Percentiles rank a stretch among this genome's conserved stretches.
phyloP scores from a whole-genome alignment of 495 filamentous ascomycete species.

The Penicillium maclennaniae region DNA sequence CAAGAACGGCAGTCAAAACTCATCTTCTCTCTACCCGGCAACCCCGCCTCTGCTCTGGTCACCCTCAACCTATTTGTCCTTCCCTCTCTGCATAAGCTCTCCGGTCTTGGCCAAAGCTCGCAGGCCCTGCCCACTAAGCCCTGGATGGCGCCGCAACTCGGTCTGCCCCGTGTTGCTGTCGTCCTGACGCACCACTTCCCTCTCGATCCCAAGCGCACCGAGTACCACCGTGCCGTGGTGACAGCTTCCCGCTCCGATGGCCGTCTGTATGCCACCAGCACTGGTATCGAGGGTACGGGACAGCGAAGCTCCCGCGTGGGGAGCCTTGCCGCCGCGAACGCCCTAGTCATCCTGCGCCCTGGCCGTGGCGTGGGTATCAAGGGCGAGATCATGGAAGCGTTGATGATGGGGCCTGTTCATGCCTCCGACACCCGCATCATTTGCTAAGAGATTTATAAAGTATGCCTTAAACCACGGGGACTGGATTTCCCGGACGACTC shows the following conservation, averaged over 20 bases:
- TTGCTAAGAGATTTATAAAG: constrained; percentile 14
- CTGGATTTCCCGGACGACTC: constrained; percentile 13
- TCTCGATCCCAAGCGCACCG: constrained; percentile 68
- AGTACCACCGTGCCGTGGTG: constrained; percentile 81
- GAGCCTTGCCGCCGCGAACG: constrained; percentile 84
- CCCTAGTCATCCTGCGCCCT: constrained; percentile 71
- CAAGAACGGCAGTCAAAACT: constrained; percentile 58
- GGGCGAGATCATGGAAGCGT: constrained; percentile 54
- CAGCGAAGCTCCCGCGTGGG: constrained; percentile 88
- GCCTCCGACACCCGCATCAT: constrained; percentile 26
- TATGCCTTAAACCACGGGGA: constrained; percentile 9
- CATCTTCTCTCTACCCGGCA: constrained; percentile 90
- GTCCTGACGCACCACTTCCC: constrained; percentile 65
- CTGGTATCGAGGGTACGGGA: constrained; percentile 56
- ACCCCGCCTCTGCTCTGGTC: constrained; percentile 89
- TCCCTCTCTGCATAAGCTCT: constrained; percentile 73
- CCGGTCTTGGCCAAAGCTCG: constrained; percentile 38
- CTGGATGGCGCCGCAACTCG: constrained; percentile 42
- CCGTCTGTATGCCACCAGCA: constrained; percentile 70
- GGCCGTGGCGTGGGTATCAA: constrained; percentile 44
- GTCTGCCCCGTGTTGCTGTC: constrained; percentile 69
- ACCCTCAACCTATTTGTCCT: constrained; percentile 93
- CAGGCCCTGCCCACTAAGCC: constrained; percentile 15
- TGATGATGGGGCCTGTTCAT: constrained; percentile 55
- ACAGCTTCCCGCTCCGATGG: constrained; percentile 60